These are phyloP conservation scores for Trichoderma pleuroti DNA, from an alignment of 2,329 filamentous ascomycete species.

Conservation along the genomic window DNA sequence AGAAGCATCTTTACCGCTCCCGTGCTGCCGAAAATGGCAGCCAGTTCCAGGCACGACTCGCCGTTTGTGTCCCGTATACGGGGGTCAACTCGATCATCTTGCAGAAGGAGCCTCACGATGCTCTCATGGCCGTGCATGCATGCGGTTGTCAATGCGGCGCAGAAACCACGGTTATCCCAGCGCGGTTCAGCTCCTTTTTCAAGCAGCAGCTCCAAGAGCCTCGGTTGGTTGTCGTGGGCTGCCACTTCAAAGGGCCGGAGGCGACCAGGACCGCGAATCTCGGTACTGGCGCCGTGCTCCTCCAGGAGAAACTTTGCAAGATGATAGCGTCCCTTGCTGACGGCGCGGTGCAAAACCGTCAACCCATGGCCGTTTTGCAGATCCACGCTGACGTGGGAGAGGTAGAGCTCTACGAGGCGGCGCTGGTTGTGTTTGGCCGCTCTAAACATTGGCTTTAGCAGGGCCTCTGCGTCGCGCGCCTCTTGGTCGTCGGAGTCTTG, in stretches of 20 bases:
- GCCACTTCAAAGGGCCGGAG: not conserved
- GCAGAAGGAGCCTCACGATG: not conserved
- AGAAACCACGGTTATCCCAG: not conserved
- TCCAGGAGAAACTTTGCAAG: not conserved
- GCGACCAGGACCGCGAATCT: not conserved
- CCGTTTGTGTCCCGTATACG: not conserved
- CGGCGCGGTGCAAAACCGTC: not conserved
- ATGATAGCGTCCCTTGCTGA: not conserved
- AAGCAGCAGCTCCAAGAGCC: not conserved
- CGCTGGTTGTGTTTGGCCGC: not conserved
- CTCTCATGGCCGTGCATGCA: not conserved
- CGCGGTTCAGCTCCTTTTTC: not conserved
- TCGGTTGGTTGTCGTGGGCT: not conserved
- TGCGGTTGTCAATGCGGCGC: not conserved
- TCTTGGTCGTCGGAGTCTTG: too few species aligned
- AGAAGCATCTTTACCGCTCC: not conserved
- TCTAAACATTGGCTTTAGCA: not conserved
- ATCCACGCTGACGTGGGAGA: not conserved
- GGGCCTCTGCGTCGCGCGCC: too few species aligned
- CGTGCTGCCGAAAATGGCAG: not conserved
- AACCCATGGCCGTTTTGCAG: not conserved
- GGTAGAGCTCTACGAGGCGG: not conserved
- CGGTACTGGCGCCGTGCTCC: not conserved
- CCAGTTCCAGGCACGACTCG: not conserved
- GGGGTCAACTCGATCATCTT: not conserved